Evolutionary conservation across 306 rosid species (phyloP).

Genomic region (Quercus gilva): DNA sequence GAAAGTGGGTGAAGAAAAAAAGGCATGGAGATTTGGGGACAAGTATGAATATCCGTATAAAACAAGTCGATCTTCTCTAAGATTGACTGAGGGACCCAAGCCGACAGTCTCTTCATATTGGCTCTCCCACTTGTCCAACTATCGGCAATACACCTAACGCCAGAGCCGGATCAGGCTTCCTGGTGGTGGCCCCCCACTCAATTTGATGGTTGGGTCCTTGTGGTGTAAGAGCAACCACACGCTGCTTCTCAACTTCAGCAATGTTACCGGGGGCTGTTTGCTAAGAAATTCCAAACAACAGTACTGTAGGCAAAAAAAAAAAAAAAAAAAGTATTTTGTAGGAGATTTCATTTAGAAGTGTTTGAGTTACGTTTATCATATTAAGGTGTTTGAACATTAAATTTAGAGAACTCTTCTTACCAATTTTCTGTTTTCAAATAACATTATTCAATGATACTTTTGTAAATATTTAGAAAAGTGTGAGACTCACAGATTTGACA

Average conservation of each 20-base stretch:
- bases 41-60: neutral
- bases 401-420: fast-evolving
- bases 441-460: no score
- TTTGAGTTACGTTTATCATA: fast-evolving
- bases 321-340: neutral
- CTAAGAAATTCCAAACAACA: neutral
- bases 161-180: constrained; percentile 23
- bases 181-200: neutral
- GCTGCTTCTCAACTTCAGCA: neutral
- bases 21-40: neutral
- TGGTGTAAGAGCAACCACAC: neutral
- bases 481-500: no score
- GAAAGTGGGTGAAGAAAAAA: neutral
- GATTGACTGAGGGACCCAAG: constrained; percentile 3
- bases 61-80: neutral
- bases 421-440: neutral
- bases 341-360: no score
- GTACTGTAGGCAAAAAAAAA: neutral
- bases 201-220: constrained; percentile 9
- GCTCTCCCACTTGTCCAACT: constrained; percentile 3
- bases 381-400: no score
- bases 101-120: constrained; percentile 2
- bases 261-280: neutral
- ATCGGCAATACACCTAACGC: constrained; percentile 6
- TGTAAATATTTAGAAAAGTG: no score